These are phyloP conservation scores for Pythium dissotocum DNA, from an alignment of 352 stramenopile genomes.

Conservation along the genomic window DNA sequence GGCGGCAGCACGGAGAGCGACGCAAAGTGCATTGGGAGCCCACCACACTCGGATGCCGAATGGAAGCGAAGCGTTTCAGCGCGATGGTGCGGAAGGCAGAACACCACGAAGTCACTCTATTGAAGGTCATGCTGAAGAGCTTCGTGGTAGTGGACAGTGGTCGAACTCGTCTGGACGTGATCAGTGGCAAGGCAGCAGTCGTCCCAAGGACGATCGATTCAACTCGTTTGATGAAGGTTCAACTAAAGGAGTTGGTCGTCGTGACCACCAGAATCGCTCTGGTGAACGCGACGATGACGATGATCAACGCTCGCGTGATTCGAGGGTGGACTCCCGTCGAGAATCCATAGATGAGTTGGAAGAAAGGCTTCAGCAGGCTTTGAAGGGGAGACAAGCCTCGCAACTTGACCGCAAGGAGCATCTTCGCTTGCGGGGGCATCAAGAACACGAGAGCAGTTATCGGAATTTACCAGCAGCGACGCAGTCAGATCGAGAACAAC, in stretches of 20 bases:
- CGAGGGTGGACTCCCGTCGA: neutral
- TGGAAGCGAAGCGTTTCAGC: neutral
- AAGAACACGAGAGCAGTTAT: neutral
- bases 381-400: neutral
- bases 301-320: neutral
- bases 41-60: no score
- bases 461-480: neutral
- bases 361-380: slow-evolving; percentile 5
- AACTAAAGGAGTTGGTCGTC: neutral
- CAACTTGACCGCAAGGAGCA: neutral
- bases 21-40: no score
- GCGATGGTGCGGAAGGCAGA: neutral
- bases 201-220: neutral
- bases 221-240: neutral
- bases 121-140: neutral
- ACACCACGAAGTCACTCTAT: no score
- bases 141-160: neutral
- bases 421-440: neutral
- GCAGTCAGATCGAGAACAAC: neutral
- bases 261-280: neutral
- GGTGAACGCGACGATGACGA: neutral
- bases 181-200: neutral
- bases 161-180: neutral
- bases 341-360: slow-evolving; percentile 8
- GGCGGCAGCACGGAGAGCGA: neutral